Evolutionary conservation across 805 yeast species (phyloP).

Genomic region (Lipomyces starkeyi): DNA sequence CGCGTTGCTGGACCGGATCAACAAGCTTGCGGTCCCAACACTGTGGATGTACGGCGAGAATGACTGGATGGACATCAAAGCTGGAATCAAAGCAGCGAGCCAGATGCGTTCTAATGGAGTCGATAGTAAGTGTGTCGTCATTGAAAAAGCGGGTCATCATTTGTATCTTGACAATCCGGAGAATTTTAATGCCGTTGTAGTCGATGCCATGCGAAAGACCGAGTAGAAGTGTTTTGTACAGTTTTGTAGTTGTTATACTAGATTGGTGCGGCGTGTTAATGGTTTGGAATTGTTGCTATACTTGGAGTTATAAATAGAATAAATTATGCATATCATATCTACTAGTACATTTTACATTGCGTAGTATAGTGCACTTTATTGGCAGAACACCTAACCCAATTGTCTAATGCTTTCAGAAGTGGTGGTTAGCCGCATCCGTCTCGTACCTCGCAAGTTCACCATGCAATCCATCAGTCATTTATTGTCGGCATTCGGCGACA

Average conservation of each 20-base stretch:
- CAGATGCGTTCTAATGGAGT: constrained; percentile 38
- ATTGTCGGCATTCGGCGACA: neutral
- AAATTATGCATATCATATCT: too few species aligned
- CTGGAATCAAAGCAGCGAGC: constrained; percentile 48
- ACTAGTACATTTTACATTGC: too few species aligned
- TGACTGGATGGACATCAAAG: constrained; percentile 67
- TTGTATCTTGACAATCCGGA: constrained; percentile 66
- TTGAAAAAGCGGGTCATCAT: constrained; percentile 74
- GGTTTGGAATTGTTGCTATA: neutral
- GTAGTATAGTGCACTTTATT: too few species aligned
- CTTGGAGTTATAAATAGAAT: neutral
- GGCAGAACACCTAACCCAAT: neutral
- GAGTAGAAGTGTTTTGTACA: neutral
- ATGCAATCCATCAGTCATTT: too few species aligned
- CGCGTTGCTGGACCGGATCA: constrained; percentile 64
- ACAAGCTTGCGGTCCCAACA: constrained; percentile 62
- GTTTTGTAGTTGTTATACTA: neutral
- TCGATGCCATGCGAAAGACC: neutral
- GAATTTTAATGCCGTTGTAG: constrained; percentile 53
- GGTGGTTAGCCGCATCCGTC: too few species aligned
- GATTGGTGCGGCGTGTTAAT: neutral
- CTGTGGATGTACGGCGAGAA: constrained; percentile 85
- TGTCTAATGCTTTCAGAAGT: neutral
- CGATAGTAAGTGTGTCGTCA: constrained; percentile 43
- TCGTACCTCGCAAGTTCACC: too few species aligned